Base-by-base conservation (phyloP, 1,139 yeast species). In the Candida gigantensis region DNA sequence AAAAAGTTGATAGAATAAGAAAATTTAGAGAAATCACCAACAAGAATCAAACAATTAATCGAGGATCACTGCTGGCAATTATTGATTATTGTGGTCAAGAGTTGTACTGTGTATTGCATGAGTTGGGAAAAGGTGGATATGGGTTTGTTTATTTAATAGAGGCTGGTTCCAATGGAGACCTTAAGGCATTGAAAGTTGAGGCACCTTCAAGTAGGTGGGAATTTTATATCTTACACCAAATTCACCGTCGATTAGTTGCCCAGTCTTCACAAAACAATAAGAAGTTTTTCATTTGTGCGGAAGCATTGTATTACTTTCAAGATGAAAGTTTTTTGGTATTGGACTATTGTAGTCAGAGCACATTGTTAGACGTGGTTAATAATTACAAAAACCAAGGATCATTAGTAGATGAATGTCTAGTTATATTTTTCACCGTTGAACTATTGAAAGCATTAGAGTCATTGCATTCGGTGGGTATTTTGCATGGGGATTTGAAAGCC, bases 401-500 rank as follows among this genome's bases (percentile, higher is more conserved):
- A 3, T 44, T 67, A 6, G 51, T 67, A 17, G 92, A 84, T 40
- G 96, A 90, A 54, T 58, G 68, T 0, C 55, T 89, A 3, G 78
- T 77, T 6, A 71, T 85, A 37, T 84, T 78, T 50, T 63, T 88
- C 29, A 68, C 94, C 0, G 60, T 78, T 7, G 87, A 86, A 50
- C 56, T 87, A 16, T 55, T 87, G 34, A 72, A 77, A 36, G 65
- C 77, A 0, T 60, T 87, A 2, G 88, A 84, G 46, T 57, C 67
- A 1, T 58, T 90, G 19, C 97, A 90, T 52, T 56, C 61, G 1
- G 62, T 74, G 9, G 82, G 83, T 0, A 77, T 89, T 1, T 66
- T 90, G 11, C 97, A 90, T 60, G 95, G 96, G 1, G 95, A 88
- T 55, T 60, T 89, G 40, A 86, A 84, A 52, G 84, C 96, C 0